Conservation (phyloP, 1,139 yeast genomes). For the Geotrichum carabidarum region DNA sequence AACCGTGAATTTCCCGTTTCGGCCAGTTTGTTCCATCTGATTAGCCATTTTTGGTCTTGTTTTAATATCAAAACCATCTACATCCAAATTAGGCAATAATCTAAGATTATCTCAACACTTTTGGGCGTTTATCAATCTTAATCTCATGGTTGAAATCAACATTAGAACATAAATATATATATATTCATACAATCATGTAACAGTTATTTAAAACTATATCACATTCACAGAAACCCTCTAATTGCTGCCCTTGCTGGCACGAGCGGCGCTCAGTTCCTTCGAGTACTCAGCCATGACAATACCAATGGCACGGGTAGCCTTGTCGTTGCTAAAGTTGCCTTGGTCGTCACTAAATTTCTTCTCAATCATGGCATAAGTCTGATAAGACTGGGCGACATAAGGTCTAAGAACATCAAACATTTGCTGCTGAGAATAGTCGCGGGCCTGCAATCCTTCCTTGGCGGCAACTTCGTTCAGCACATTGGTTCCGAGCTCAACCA, state of each 20-base stretch:
- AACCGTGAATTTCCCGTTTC: too few species aligned
- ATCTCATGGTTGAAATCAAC: too few species aligned
- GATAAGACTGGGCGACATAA: not conserved
- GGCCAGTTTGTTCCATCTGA: too few species aligned
- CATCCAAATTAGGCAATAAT: too few species aligned
- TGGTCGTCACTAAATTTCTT: not conserved
- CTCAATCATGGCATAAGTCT: not conserved
- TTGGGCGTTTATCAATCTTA: too few species aligned
- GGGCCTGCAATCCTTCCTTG: not conserved
- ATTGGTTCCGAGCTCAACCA: constrained; percentile 8
- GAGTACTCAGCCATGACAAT: not conserved
- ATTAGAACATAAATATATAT: too few species aligned
- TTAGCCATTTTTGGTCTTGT: too few species aligned
- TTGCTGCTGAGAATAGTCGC: constrained; percentile 4
- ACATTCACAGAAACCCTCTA: not conserved
- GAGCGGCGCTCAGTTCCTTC: not conserved
- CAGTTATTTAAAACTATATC: too few species aligned
- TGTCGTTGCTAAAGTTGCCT: constrained; percentile 5
- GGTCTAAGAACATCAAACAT: constrained; percentile 4
- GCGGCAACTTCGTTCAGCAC: not conserved
- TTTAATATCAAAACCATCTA: too few species aligned
- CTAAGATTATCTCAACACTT: too few species aligned
- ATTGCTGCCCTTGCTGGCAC: not conserved
- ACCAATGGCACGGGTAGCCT: not conserved
- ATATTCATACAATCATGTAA: too few species aligned